phyloP scores from a whole-genome alignment of 2,329 filamentous ascomycete genomes.

The Fusarium beomiforme region DNA sequence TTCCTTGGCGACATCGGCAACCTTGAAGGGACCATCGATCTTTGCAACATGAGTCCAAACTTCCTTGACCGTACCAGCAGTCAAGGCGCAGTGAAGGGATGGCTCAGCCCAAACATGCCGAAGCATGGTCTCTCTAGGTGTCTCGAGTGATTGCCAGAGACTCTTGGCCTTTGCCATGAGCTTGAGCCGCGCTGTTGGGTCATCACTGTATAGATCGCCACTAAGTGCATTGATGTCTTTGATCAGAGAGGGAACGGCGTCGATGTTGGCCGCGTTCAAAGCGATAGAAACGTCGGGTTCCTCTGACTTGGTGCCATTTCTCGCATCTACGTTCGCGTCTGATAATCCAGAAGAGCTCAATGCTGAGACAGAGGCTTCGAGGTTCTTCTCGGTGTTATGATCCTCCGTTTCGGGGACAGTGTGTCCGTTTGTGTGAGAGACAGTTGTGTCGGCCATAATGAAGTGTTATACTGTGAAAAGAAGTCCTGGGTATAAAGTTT shows the following conservation, averaged over 20 bases:
- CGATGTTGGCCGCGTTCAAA: slow-evolving; percentile 14
- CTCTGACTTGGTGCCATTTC: background rate
- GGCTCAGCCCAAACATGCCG: slow-evolving; percentile 57
- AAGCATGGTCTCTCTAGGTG: slow-evolving; percentile 59
- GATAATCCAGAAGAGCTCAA: background rate
- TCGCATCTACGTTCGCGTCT: background rate
- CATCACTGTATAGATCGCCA: background rate
- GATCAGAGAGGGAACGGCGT: slow-evolving; percentile 20
- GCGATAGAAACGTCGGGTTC: slow-evolving; percentile 19
- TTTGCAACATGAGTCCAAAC: slow-evolving; percentile 49
- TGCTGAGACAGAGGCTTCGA: background rate
- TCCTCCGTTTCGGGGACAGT: background rate
- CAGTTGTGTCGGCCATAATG: background rate
- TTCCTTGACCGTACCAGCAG: slow-evolving; percentile 49
- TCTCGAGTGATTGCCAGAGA: slow-evolving; percentile 52
- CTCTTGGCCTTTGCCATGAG: slow-evolving; percentile 49
- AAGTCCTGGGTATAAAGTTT: background rate
- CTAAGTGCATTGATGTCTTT: slow-evolving; percentile 14
- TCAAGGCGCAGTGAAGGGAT: slow-evolving; percentile 40
- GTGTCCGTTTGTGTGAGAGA: background rate
- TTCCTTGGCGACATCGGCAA: slow-evolving; percentile 45
- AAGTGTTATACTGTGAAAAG: background rate
- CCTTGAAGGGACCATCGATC: slow-evolving; percentile 45
- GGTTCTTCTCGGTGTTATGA: background rate
- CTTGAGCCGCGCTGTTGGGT: slow-evolving; percentile 40